These are phyloP conservation scores for Xylaria curta DNA, from an alignment of 495 filamentous ascomycete species.

Conservation along the genomic window DNA sequence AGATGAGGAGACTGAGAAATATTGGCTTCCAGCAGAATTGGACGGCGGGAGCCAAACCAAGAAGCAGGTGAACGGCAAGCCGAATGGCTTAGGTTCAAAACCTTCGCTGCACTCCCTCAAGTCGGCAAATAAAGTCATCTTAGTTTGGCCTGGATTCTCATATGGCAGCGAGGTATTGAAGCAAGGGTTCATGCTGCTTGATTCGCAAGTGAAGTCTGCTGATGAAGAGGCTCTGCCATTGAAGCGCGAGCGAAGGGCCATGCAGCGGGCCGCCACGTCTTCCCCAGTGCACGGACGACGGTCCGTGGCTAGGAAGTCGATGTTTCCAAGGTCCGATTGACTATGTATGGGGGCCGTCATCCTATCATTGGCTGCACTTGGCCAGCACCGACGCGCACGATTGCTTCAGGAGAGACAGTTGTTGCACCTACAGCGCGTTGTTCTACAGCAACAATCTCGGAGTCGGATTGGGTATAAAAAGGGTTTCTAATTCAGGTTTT, in stretches of 20 bases:
- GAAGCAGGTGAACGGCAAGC: constrained; percentile 12
- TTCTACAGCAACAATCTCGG: constrained; percentile 12
- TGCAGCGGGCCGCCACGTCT: neutral
- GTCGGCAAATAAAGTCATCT: constrained; percentile 2
- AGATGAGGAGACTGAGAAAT: constrained; percentile 17
- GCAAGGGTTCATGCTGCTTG: constrained; percentile 24
- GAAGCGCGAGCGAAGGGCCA: constrained; percentile 18
- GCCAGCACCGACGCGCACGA: constrained; percentile 3
- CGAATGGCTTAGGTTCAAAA: constrained; percentile 15
- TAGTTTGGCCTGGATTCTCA: constrained; percentile 24
- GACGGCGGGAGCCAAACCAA: neutral
- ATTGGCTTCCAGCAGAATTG: constrained; percentile 23
- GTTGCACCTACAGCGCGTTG: constrained; percentile 19
- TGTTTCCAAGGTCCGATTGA: constrained; percentile 1
- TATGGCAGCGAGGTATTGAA: constrained; percentile 20
- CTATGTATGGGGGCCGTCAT: constrained; percentile 15
- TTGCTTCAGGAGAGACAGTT: constrained; percentile 25
- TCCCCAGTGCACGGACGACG: neutral
- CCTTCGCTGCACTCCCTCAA: constrained; percentile 3
- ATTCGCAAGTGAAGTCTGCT: constrained; percentile 10
- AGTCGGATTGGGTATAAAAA: constrained; percentile 2
- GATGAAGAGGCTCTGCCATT: neutral
- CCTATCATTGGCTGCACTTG: constrained; percentile 6
- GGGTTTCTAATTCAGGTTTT: neutral
- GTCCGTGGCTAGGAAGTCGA: neutral